Evolutionary conservation across 805 yeast genomes (phyloP), one percentile per base, ranked within the genome.

Genomic region (Pichia thaimueangensis): DNA sequence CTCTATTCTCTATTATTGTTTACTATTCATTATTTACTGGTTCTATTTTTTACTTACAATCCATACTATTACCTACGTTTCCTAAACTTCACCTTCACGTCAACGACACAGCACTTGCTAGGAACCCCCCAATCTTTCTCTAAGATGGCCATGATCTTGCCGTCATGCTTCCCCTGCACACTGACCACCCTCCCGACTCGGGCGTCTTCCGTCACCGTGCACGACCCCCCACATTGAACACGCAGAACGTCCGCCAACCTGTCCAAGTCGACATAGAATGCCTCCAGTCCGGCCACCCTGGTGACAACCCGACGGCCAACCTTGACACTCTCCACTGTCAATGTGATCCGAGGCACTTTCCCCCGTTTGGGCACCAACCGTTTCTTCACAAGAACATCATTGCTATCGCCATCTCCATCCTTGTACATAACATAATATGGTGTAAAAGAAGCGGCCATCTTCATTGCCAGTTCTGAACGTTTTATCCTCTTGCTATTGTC

Each of bases 161-260:
- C 72, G 20, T 79, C 78, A 58, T 91, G 97, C 2, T 91, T 84
- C 0, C 98, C 98, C 64, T 93, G 97, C 2, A 93, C 95, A 36
- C 79, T 72, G 4, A 93, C 87, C 53, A 86, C 94, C 31, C 69
- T 60, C 0, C 73, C 54, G 30, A 70, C 73, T 39, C 75, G 72
- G 30, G 73, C 74, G 13, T 47, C 45, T 13, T 75, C 78, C 0
- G 81, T 82, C 10, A 85, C 71, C 0, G 96, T 80, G 0, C 93
- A 73, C 0, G 97, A 86, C 0, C 96, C 96, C 11, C 96, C 89
- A 59, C 97, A 93, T 49, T 79, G 80, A 17, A 78, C 77, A 45
- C 82, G 78, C 48, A 91, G 62, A 34, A 78, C 82, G 24, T 76
- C 78, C 2, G 94, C 80, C 15, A 93, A 61, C 9, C 69, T 69